Conservation (phyloP, 1,139 yeast genomes). For the Kodamaea suecica region DNA sequence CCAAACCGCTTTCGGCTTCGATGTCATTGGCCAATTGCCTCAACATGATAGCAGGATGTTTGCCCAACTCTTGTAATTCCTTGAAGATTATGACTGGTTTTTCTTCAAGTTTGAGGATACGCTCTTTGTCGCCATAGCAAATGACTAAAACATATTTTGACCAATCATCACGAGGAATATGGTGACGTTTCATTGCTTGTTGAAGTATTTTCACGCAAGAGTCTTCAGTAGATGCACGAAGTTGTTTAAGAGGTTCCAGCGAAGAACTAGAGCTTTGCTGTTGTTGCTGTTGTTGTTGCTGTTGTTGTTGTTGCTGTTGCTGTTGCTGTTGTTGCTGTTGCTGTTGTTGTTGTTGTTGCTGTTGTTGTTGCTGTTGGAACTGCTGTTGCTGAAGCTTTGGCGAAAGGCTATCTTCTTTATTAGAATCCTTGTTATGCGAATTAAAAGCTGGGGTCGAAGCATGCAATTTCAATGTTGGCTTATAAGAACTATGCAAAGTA, state of each 20-base stretch:
- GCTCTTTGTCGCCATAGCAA: conserved; percentile 87
- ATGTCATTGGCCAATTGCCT: conserved; percentile 67
- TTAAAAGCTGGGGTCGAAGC: not conserved
- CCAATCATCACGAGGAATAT: conserved; percentile 79
- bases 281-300: not conserved
- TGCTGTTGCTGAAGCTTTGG: not conserved
- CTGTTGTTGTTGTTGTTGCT: not conserved
- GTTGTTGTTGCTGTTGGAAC: not conserved
- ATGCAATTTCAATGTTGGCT: conserved; percentile 1
- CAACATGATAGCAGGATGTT: conserved; percentile 91
- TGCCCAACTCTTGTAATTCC: conserved; percentile 81
- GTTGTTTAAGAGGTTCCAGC: conserved; percentile 74
- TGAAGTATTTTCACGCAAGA: conserved; percentile 87
- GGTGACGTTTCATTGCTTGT: conserved; percentile 86
- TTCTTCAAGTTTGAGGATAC: conserved; percentile 80
- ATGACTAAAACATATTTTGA: conserved; percentile 84
- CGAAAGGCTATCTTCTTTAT: not conserved
- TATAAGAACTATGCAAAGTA: not conserved
- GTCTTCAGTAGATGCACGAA: conserved; percentile 87
- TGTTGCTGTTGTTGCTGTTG: not conserved
- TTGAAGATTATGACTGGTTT: conserved; percentile 88
- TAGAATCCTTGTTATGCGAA: not conserved
- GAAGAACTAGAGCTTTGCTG: conserved; percentile 9
- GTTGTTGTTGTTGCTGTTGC: not conserved
- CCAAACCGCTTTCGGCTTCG: conserved; percentile 16